phyloP scores from a whole-genome alignment of 768 basidiomycete genomes.

The Candolleomyces efflorescens region DNA sequence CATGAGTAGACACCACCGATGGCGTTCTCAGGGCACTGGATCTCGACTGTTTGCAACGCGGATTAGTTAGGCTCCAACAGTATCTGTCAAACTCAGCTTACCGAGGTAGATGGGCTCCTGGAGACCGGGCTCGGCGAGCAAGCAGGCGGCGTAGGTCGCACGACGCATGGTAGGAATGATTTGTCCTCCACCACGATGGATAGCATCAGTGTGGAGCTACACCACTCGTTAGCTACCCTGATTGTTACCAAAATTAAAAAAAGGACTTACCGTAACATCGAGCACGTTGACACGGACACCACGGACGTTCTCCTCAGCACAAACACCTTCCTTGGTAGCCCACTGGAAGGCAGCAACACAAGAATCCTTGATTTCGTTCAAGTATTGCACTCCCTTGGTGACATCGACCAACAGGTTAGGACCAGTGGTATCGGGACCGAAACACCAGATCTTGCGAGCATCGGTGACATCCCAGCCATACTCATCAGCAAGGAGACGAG shows the following conservation, averaged over 20 bases:
- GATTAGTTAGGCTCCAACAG: not conserved
- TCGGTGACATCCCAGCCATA: slow-evolving; percentile 99
- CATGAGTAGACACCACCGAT: slow-evolving; percentile 96
- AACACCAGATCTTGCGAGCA: slow-evolving; percentile 99
- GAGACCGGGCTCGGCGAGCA: slow-evolving; percentile 86
- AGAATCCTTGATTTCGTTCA: slow-evolving; percentile 99
- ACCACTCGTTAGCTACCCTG: slow-evolving; percentile 8
- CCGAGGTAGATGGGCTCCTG: slow-evolving; percentile 97
- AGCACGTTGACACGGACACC: slow-evolving; percentile 94
- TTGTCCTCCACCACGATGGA: slow-evolving; percentile 99
- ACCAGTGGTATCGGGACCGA: slow-evolving; percentile 97
- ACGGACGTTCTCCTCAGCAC: slow-evolving; percentile 98
- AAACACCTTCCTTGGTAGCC: slow-evolving; percentile 98
- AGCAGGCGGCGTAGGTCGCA: slow-evolving; percentile 91
- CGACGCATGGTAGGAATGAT: slow-evolving; percentile 97
- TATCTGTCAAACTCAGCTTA: slow-evolving; percentile 25
- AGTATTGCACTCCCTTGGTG: slow-evolving; percentile 98
- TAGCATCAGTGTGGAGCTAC: slow-evolving; percentile 95
- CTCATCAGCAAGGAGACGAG: slow-evolving; percentile 94
- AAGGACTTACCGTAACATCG: slow-evolving; percentile 78
- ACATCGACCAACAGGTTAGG: slow-evolving; percentile 96
- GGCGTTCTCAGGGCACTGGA: slow-evolving; percentile 95
- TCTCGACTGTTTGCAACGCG: slow-evolving; percentile 62
- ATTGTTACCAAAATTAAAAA: not conserved
- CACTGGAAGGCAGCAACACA: slow-evolving; percentile 99